phyloP scores from a whole-genome alignment of 305 asterid genomes.

The Petunia hybrid region DNA sequence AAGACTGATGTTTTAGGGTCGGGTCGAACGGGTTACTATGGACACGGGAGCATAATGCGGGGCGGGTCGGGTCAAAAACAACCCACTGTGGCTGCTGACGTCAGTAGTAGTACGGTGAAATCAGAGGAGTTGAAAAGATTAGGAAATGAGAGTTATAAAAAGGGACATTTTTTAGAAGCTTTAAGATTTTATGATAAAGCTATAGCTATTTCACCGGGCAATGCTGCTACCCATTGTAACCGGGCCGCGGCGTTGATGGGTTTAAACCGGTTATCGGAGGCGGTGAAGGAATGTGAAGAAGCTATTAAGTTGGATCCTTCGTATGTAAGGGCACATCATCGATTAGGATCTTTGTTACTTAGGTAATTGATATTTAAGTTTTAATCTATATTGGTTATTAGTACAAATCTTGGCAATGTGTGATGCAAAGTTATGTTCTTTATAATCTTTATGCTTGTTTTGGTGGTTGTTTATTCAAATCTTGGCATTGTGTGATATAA shows the following conservation, averaged over 20 bases:
- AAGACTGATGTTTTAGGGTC: slow-evolving; percentile 74
- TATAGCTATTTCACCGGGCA: slow-evolving; percentile 63
- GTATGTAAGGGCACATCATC: slow-evolving; percentile 81
- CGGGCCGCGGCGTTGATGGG: slow-evolving; percentile 81
- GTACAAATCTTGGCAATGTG: slow-evolving; percentile 22
- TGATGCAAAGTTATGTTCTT: background rate
- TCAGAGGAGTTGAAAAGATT: slow-evolving; percentile 79
- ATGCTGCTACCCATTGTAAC: slow-evolving; percentile 77
- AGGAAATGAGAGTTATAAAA: slow-evolving; percentile 74
- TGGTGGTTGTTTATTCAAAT: slow-evolving; percentile 27
- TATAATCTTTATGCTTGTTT: slow-evolving; percentile 37
- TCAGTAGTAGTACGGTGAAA: slow-evolving; percentile 41
- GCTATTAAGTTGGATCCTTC: slow-evolving; percentile 85
- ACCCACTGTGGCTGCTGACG: slow-evolving; percentile 34
- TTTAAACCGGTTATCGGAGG: slow-evolving; percentile 60
- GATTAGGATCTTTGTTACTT: slow-evolving; percentile 83
- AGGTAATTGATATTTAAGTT: slow-evolving; percentile 53
- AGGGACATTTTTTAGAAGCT: slow-evolving; percentile 70
- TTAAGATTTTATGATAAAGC: slow-evolving; percentile 77
- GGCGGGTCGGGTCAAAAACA: slow-evolving; percentile 57
- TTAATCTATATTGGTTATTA: slow-evolving; percentile 17
- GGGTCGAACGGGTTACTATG: slow-evolving; percentile 65
- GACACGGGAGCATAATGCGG: slow-evolving; percentile 93
- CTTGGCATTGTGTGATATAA: slow-evolving; percentile 10
- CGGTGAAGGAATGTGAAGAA: slow-evolving; percentile 81